Evolutionary conservation across 257 asterid genomes (phyloP).

Genomic region (Petrea volubilis): DNA sequence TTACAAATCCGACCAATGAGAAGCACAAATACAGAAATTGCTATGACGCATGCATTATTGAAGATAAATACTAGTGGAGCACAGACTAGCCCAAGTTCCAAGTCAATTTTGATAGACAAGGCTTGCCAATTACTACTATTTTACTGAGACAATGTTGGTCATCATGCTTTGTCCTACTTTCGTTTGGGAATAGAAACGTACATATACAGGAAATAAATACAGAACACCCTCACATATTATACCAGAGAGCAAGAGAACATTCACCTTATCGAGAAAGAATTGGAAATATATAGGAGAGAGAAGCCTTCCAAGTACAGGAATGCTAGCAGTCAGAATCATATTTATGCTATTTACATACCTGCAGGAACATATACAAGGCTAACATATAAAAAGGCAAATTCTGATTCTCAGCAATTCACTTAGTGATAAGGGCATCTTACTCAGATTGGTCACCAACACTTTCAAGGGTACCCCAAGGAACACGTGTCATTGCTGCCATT

Average conservation of each 20-base stretch:
- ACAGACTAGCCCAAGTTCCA: neutral
- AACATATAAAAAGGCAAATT: slow-evolving; percentile 4
- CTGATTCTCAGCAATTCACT: slow-evolving; percentile 16
- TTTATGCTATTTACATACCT: slow-evolving; percentile 95
- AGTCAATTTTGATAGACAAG: neutral
- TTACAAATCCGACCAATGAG: neutral
- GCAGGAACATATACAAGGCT: slow-evolving; percentile 42
- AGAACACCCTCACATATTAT: slow-evolving; percentile 11
- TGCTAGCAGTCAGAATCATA: slow-evolving; percentile 73
- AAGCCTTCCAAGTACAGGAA: slow-evolving; percentile 96
- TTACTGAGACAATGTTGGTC: neutral
- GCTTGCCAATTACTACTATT: slow-evolving; percentile 8
- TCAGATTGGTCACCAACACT: slow-evolving; percentile 99
- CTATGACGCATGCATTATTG: neutral
- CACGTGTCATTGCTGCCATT: slow-evolving; percentile 98
- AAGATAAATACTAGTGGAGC: neutral
- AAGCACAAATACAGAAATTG: neutral
- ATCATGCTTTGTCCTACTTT: neutral
- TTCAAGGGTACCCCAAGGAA: slow-evolving; percentile 96
- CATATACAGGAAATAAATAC: neutral
- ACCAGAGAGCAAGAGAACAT: neutral
- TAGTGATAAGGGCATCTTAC: slow-evolving; percentile 48
- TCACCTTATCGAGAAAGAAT: slow-evolving; percentile 90
- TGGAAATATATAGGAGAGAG: slow-evolving; percentile 93
- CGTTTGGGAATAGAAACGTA: neutral